phyloP scores from a whole-genome alignment of 2,329 filamentous ascomycete genomes.

The Neonectria punicea region DNA sequence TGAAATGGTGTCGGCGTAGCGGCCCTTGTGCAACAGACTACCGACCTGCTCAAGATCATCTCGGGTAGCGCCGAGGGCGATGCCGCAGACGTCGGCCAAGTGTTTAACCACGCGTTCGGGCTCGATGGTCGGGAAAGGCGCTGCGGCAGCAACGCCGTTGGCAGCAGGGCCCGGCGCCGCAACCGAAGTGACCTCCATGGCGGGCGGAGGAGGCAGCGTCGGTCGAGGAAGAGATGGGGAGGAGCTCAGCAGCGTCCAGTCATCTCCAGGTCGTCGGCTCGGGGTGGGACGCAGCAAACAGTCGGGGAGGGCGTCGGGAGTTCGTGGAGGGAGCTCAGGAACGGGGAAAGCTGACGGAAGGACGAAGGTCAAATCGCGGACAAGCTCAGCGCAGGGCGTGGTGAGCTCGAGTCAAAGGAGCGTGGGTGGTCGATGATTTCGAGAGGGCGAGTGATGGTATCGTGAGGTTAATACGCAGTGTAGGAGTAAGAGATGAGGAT shows the following conservation, averaged over 20 bases:
- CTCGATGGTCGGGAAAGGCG: slow-evolving; percentile 69
- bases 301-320: slow-evolving; percentile 24
- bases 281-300: slow-evolving; percentile 16
- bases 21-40: slow-evolving; percentile 81
- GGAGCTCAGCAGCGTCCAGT: slow-evolving; percentile 38
- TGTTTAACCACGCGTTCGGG: slow-evolving; percentile 78
- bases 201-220: slow-evolving; percentile 38
- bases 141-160: slow-evolving; percentile 57
- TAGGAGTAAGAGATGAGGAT: slow-evolving; percentile 37
- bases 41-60: slow-evolving; percentile 83
- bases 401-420: slow-evolving; percentile 30
- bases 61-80: slow-evolving; percentile 78
- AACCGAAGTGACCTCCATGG: slow-evolving; percentile 65
- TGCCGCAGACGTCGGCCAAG: slow-evolving; percentile 74
- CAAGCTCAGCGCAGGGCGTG: slow-evolving; percentile 26
- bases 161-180: slow-evolving; percentile 54
- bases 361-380: slow-evolving; percentile 22
- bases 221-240: slow-evolving; percentile 30
- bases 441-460: slow-evolving; percentile 20
- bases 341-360: slow-evolving; percentile 27
- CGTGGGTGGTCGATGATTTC: slow-evolving; percentile 29
- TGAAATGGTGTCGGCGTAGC: slow-evolving; percentile 82
- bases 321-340: slow-evolving; percentile 23
- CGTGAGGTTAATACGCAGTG: slow-evolving; percentile 32
- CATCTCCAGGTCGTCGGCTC: slow-evolving; percentile 44